These are phyloP conservation scores for Psilocybe mexicana DNA, from an alignment of 1,284 basidiomycete genomes.

Conservation along the genomic window DNA sequence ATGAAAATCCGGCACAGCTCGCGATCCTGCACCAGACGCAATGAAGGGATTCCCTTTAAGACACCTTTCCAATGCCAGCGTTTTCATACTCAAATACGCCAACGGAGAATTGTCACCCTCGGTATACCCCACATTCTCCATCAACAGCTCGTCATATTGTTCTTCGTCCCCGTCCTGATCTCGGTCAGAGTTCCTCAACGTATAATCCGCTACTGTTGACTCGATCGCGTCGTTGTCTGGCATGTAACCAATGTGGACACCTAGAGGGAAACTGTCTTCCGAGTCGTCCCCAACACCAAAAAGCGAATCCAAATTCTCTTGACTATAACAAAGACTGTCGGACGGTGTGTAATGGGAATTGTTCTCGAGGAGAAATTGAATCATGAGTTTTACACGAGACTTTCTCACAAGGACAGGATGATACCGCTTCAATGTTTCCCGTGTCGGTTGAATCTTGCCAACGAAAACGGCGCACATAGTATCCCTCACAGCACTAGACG, in stretches of 20 bases:
- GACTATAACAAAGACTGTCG: neutral
- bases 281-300: neutral
- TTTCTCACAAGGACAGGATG: constrained; percentile 7
- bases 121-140: constrained; percentile 19
- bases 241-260: constrained; percentile 1
- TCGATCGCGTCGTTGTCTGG: neutral
- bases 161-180: neutral
- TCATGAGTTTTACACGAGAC: neutral
- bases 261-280: neutral
- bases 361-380: constrained; percentile 9
- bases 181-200: neutral
- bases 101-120: constrained; percentile 9
- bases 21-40: neutral
- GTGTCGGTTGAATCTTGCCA: neutral
- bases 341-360: constrained; percentile 10
- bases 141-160: constrained; percentile 1
- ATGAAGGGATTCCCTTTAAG: constrained; percentile 8
- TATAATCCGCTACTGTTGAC: constrained; percentile 3
- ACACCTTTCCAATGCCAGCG: constrained; percentile 8
- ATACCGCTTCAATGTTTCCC: constrained; percentile 1
- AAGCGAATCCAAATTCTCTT: constrained; percentile 7
- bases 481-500: neutral
- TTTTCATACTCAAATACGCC: constrained; percentile 11
- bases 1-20: constrained; percentile 10
- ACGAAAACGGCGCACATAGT: constrained; percentile 15